Evolutionary conservation across 768 basidiomycete genomes (phyloP).

Genomic region (Tricholomella constricta): DNA sequence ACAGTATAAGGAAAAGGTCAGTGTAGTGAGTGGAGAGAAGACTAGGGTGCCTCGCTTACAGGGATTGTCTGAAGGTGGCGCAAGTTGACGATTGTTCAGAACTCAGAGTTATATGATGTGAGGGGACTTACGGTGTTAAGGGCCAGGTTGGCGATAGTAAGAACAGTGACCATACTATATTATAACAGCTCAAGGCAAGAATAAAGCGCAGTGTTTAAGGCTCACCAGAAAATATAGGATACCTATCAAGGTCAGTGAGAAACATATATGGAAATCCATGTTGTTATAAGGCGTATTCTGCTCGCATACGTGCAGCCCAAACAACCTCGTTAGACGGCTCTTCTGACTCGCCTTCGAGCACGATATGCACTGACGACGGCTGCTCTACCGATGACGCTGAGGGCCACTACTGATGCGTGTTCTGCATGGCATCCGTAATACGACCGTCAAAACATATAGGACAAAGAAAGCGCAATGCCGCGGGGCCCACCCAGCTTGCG

Average conservation of each 20-base stretch:
- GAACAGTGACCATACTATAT: constrained; percentile 22
- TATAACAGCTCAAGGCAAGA: background rate
- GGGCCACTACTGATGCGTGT: constrained; percentile 27
- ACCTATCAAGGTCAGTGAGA: constrained; percentile 11
- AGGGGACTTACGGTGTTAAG: constrained; percentile 25
- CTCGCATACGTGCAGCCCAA: constrained; percentile 22
- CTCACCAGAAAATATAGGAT: constrained; percentile 31
- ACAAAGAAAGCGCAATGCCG: no score
- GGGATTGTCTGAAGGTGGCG: constrained; percentile 18
- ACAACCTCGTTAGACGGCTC: constrained; percentile 7
- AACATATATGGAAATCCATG: no score
- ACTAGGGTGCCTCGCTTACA: constrained; percentile 7
- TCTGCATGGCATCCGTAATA: constrained; percentile 27
- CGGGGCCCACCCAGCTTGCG: background rate
- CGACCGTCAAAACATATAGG: background rate
- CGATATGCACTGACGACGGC: constrained; percentile 26
- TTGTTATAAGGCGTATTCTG: constrained; percentile 20
- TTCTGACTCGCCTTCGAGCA: constrained; percentile 4
- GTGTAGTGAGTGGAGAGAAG: background rate
- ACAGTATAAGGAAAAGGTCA: background rate
- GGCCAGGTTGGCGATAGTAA: constrained; percentile 26
- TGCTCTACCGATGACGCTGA: constrained; percentile 31
- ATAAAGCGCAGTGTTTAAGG: background rate
- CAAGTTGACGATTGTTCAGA: background rate
- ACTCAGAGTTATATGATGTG: background rate